Conservation (phyloP, 2,329 filamentous ascomycete genomes). For the Xylaria hypoxylon region DNA sequence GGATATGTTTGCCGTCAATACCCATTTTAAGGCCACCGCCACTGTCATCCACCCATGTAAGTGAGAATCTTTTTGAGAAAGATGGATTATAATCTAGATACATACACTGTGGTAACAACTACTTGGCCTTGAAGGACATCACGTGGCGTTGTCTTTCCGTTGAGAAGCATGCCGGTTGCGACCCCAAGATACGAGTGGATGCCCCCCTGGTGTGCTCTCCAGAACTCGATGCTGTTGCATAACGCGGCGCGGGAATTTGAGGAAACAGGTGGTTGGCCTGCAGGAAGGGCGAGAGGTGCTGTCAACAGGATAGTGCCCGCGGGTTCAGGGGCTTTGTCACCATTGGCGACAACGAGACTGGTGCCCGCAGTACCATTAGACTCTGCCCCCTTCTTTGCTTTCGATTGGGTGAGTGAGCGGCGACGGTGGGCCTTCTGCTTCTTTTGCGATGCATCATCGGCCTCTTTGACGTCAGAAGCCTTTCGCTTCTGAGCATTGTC, state of each 20-base stretch:
- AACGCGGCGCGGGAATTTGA: conserved; percentile 68
- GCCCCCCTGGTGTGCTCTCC: conserved; percentile 69
- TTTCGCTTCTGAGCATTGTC: conserved; percentile 19
- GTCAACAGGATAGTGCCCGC: not conserved
- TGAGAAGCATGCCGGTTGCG: conserved; percentile 69
- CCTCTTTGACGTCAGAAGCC: not conserved
- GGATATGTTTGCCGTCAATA: conserved; percentile 60
- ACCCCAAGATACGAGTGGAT: conserved; percentile 63
- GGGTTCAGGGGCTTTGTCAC: not conserved
- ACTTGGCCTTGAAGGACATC: conserved; percentile 71
- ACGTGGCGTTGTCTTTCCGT: conserved; percentile 63
- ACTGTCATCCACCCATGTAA: conserved; percentile 26
- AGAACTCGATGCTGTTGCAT: conserved; percentile 73
- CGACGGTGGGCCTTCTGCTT: conserved; percentile 5
- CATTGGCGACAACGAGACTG: not conserved
- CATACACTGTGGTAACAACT: conserved; percentile 72
- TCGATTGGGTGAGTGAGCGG: not conserved
- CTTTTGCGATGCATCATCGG: not conserved
- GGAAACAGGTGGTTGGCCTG: conserved; percentile 63
- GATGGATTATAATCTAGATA: conserved; percentile 23
- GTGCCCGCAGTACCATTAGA: not conserved
- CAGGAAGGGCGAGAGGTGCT: conserved; percentile 16
- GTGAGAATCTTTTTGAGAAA: not conserved
- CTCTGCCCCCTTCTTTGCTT: not conserved
- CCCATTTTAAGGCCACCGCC: conserved; percentile 36